phyloP scores from a whole-genome alignment of 2,329 filamentous ascomycete genomes.

The Paecilomyces variotii region DNA sequence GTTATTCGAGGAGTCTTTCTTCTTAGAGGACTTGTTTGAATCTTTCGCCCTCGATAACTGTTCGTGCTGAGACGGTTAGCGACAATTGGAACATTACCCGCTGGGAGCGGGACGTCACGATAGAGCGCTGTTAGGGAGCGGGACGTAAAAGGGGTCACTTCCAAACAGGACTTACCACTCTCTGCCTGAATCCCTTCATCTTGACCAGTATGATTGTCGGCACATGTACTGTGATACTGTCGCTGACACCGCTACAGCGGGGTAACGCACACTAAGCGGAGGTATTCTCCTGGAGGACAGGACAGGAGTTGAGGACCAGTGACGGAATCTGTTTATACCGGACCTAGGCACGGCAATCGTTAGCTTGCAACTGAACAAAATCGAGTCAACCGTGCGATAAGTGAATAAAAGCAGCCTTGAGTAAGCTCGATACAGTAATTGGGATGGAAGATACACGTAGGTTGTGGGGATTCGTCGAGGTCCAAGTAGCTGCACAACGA shows the following conservation, averaged over 20 bases:
- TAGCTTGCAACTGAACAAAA: not conserved
- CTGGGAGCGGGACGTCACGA: not conserved
- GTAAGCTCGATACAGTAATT: not conserved
- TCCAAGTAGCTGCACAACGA: not conserved
- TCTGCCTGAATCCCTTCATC: constrained; percentile 97
- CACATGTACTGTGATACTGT: constrained; percentile 27
- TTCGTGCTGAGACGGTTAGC: constrained; percentile 54
- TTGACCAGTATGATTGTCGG: constrained; percentile 38
- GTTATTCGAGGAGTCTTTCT: constrained; percentile 60
- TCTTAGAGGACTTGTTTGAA: constrained; percentile 69
- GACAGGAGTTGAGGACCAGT: constrained; percentile 14
- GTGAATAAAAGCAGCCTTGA: not conserved
- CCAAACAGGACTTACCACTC: constrained; percentile 65
- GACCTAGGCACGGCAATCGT: constrained; percentile 12
- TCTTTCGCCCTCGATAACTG: constrained; percentile 91
- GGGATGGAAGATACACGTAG: not conserved
- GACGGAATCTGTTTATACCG: constrained; percentile 22
- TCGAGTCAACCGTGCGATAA: not conserved
- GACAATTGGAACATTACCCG: constrained; percentile 8
- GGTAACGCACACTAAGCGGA: constrained; percentile 27
- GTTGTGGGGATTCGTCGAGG: not conserved
- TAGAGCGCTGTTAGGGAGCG: constrained; percentile 7
- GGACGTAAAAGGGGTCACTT: constrained; percentile 3
- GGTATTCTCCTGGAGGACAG: constrained; percentile 12
- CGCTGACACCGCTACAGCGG: constrained; percentile 28